These are phyloP conservation scores for Trametes villosa DNA, from an alignment of 768 basidiomycete genomes.

Conservation along the genomic window DNA sequence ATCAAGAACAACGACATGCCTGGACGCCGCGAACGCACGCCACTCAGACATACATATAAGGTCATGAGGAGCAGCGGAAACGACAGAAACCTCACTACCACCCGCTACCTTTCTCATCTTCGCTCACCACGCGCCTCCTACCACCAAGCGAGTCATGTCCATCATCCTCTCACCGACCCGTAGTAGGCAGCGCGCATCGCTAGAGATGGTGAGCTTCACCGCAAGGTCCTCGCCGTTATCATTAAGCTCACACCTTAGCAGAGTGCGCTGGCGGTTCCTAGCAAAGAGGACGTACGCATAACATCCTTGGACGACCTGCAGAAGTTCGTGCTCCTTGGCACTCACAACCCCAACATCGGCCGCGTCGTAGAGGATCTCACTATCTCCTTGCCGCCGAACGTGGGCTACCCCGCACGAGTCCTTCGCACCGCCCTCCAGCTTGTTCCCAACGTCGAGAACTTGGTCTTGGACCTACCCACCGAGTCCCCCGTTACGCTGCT, in stretches of 20 bases:
- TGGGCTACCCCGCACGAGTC: not conserved
- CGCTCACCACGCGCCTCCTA: no score
- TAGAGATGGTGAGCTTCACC: not conserved
- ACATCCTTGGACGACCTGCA: not conserved
- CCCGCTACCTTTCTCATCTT: no score
- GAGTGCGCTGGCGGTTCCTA: not conserved
- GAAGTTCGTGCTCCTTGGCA: not conserved
- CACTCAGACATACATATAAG: no score
- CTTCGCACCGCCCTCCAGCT: not conserved
- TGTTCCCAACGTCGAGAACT: not conserved
- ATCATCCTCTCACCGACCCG: not conserved
- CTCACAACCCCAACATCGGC: not conserved
- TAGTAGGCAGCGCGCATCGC: not conserved
- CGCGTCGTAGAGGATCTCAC: not conserved
- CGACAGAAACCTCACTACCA: no score
- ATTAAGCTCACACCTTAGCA: not conserved
- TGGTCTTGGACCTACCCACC: not conserved
- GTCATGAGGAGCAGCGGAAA: no score
- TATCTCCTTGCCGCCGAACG: not conserved
- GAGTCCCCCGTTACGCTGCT: not conserved
- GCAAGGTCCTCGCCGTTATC: no score
- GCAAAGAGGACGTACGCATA: not conserved
- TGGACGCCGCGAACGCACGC: no score
- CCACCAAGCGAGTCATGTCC: not conserved
- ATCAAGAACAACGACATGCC: no score